Percentiles rank a stretch among this genome's conserved stretches.
These are phyloP conservation scores for Mucor lusitanicus DNA, from an alignment of 371 early-diverging fungal species.

Conservation along the genomic window DNA sequence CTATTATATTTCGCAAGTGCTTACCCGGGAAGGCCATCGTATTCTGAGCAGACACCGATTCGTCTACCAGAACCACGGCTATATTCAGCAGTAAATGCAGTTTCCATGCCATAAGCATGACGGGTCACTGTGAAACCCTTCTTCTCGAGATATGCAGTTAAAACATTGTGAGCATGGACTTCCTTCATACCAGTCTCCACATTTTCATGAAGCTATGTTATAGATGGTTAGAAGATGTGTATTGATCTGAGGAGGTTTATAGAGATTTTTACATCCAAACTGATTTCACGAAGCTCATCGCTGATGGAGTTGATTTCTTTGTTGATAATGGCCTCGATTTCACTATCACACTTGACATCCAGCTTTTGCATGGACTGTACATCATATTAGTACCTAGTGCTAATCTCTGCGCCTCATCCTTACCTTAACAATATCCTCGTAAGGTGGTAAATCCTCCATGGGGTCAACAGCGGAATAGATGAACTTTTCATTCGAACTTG, in stretches of 20 bases:
- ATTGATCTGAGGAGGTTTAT: background rate
- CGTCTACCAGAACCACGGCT: constrained; percentile 42
- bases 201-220: constrained; percentile 55
- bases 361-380: constrained; percentile 21
- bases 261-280: constrained; percentile 45
- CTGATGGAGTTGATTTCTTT: constrained; percentile 47
- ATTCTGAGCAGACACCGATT: constrained; percentile 62
- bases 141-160: constrained; percentile 58
- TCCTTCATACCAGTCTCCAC: constrained; percentile 66
- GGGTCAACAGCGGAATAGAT: constrained; percentile 10
- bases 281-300: constrained; percentile 55
- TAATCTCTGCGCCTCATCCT: background rate
- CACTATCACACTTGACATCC: constrained; percentile 19
- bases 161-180: constrained; percentile 50
- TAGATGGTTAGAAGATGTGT: background rate
- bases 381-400: background rate
- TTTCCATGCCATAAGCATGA: constrained; percentile 57
- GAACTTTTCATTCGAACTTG: constrained; percentile 16
- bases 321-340: constrained; percentile 28
- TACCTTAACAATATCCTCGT: constrained; percentile 27
- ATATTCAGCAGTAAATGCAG: constrained; percentile 66
- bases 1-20: background rate
- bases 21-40: constrained; percentile 67
- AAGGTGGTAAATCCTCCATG: constrained; percentile 23
- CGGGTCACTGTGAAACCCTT: constrained; percentile 60